Conservation (phyloP, 495 filamentous ascomycete species). For the Lasiosphaeria hispida region DNA sequence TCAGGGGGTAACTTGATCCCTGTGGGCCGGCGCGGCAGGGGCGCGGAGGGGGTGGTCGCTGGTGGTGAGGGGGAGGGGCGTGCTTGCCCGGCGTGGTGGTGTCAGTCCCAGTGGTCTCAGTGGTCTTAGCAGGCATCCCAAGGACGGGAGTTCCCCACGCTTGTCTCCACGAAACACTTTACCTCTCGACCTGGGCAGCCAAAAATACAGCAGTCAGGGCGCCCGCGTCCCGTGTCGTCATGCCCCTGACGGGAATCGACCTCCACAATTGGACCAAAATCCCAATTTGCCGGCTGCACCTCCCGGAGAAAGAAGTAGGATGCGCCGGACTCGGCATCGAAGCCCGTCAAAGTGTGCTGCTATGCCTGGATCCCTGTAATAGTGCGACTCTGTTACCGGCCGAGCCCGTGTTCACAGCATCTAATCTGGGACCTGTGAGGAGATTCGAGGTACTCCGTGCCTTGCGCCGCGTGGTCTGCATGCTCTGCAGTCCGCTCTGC, state of each 20-base stretch:
- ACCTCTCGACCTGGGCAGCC: no score
- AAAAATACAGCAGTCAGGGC: conserved; percentile 5
- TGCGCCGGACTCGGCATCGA: conserved; percentile 29
- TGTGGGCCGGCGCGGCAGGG: no score
- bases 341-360: conserved; percentile 4
- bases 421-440: background rate
- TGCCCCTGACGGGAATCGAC: background rate
- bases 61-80: no score
- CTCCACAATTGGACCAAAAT: background rate
- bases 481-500: background rate
- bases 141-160: conserved; percentile 20
- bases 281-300: conserved; percentile 21
- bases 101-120: background rate
- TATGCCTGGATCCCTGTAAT: conserved; percentile 22
- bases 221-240: conserved; percentile 15
- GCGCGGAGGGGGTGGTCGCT: no score
- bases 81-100: background rate
- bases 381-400: conserved; percentile 12
- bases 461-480: background rate
- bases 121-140: background rate
- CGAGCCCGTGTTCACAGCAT: conserved; percentile 1
- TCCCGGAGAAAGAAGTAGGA: conserved; percentile 33
- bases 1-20: no score
- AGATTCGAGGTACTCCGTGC: background rate
- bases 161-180: background rate